These are phyloP conservation scores for Hippophae rhamnoides DNA, from an alignment of 306 rosid species.

Conservation along the genomic window DNA sequence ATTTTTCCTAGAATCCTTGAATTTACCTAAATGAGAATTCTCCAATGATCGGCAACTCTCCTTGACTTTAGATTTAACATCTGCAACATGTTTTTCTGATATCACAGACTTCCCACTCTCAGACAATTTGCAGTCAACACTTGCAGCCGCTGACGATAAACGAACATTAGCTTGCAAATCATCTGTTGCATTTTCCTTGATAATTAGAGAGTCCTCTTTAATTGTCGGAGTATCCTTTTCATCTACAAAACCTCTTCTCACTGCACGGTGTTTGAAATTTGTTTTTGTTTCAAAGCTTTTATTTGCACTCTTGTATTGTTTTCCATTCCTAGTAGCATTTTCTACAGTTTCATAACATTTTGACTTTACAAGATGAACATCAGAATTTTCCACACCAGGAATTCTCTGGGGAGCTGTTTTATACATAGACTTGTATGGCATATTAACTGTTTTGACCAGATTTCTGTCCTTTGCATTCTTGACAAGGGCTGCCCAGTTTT, in stretches of 20 bases:
- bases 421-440: slow-evolving; percentile 57
- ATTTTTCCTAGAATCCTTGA: slow-evolving; percentile 28
- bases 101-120: slow-evolving; percentile 11
- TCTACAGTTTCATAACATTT: slow-evolving; percentile 35
- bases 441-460: slow-evolving; percentile 38
- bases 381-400: slow-evolving; percentile 21
- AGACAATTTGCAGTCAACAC: slow-evolving; percentile 20
- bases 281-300: slow-evolving; percentile 29
- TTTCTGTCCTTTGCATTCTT: slow-evolving; percentile 78
- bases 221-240: slow-evolving; percentile 19
- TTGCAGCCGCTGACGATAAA: slow-evolving; percentile 17
- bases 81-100: slow-evolving; percentile 22
- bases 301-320: slow-evolving; percentile 20
- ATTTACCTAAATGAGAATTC: slow-evolving; percentile 25
- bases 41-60: slow-evolving; percentile 22
- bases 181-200: slow-evolving; percentile 22
- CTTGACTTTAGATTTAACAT: slow-evolving; percentile 14
- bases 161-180: slow-evolving; percentile 23
- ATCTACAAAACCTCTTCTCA: slow-evolving; percentile 23
- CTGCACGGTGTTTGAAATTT: slow-evolving; percentile 24
- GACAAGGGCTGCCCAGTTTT: slow-evolving; percentile 78
- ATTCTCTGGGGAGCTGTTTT: slow-evolving; percentile 27
- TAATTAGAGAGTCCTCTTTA: slow-evolving; percentile 21
- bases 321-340: slow-evolving; percentile 19
- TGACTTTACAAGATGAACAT: slow-evolving; percentile 17